Conservation (phyloP, 1,284 basidiomycete species). For the Amylostereum areolatum region DNA sequence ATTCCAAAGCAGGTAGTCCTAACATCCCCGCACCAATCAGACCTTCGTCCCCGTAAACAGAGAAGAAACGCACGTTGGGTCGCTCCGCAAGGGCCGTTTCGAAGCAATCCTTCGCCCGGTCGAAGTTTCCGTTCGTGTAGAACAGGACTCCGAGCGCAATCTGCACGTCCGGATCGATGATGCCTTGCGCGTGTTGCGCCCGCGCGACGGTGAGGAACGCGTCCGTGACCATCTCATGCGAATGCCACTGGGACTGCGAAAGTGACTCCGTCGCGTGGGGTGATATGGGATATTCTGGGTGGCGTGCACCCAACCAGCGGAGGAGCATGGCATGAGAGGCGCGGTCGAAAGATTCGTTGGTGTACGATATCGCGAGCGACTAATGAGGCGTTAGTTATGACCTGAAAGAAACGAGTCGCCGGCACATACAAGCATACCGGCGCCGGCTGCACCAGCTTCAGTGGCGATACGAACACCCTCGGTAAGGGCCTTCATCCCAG, state of each 20-base stretch:
- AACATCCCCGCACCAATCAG: constrained; percentile 3
- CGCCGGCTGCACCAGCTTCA: constrained; percentile 57
- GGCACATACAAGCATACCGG: constrained; percentile 73
- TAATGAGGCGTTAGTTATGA: constrained; percentile 23
- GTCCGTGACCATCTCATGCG: constrained; percentile 78
- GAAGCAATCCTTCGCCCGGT: constrained; percentile 87
- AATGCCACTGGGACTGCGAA: constrained; percentile 76
- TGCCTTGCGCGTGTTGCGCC: constrained; percentile 60
- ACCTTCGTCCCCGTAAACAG: background rate
- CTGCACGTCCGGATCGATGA: constrained; percentile 91
- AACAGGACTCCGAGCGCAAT: constrained; percentile 91
- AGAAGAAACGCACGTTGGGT: constrained; percentile 47
- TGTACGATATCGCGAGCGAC: constrained; percentile 95
- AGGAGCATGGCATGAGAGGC: constrained; percentile 87
- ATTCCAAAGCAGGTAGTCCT: constrained; percentile 98
- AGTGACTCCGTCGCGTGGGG: constrained; percentile 55
- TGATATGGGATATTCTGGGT: constrained; percentile 60
- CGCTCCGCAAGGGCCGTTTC: constrained; percentile 74
- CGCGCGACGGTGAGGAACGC: constrained; percentile 84
- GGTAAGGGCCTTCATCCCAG: constrained; percentile 69
- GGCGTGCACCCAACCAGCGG: constrained; percentile 78
- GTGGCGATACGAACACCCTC: constrained; percentile 65
- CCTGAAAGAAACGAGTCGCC: constrained; percentile 44
- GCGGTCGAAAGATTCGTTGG: constrained; percentile 91
- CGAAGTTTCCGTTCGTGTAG: constrained; percentile 79